Base-by-base conservation (phyloP, 495 filamentous ascomycete genomes). In the Jackrogersella multiformis region DNA sequence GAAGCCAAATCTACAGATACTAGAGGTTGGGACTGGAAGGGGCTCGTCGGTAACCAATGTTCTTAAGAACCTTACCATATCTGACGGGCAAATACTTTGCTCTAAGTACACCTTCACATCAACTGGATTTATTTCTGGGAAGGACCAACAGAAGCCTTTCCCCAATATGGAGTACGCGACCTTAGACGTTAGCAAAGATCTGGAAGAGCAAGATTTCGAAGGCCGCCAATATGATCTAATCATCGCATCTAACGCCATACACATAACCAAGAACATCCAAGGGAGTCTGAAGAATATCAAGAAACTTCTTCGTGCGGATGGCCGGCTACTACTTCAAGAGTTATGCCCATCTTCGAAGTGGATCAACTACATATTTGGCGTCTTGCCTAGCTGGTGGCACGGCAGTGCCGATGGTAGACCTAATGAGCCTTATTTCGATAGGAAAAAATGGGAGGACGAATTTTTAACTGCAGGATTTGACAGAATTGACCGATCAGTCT, bases 381-480 rank as follows among this genome's bases (percentile, higher is more conserved):
- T 60, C 0, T 52, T 77, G 13, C 69, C 74, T 9, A 79, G 68
- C 1, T 82, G 80, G 81, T 82, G 80, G 80, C 49, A 79, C 4
- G 76, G 77, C 4, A 73, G 59, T 13, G 54, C 59, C 3, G 71
- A 73, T 23, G 77, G 78, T 18, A 73, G 80, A 0, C 12, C 42
- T 0, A 42, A 76, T 2, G 41, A 69, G 32, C 80, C 80, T 4
- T 79, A 76, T 54, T 54, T 81, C n/a, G 48, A 57, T 1, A 51
- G 56, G 0, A 64, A 72, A 6, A 49, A 70, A n/a, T 81, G 81
- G 78, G 35, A 75, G 20, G 10, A 48, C 5, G 78, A 80, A 42
- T 71, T 81, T 1, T 21, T 41, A 7, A 18, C 12, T 6, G 74
- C 76, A 3, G 79, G 76, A 0, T 80, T 80, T 48, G 66, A 62